Evolutionary conservation across 1,284 basidiomycete species (phyloP), one percentile per base, ranked within the genome.

Genomic region (Nidula niveotomentosa): DNA sequence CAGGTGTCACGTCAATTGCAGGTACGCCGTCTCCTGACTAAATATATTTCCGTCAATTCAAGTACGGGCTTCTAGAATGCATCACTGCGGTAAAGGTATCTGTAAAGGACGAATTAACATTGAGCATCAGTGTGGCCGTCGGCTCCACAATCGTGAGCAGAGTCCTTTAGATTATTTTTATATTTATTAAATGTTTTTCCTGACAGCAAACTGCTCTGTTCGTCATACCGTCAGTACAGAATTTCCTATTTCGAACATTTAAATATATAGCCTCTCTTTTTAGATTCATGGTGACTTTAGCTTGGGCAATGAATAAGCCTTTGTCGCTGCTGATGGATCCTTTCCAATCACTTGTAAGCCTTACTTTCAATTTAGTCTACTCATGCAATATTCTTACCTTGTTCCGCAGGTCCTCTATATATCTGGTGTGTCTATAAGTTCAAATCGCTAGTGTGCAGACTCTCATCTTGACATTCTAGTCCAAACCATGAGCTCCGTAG

Each of bases 191-290:
- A 46, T 46, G 53, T 18, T 10, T 44, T 30, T 43, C 44, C 44
- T 39, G 12, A 43, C 15, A 91, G 88, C 94, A 97, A 88, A 93
- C 94, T 36, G 90, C 92, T 1, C 80, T 95, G 30, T 92, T 95
- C 62, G 88, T 96, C 54, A 87, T 95, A 56, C 94, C 94, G 74
- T 86, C 15, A 58, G 81, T 74, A 13, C 60, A 49, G 10, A n/a
- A 2, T 4, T 18, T 15, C 23, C n/a, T 3, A 30, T 30, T 5
- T 5, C 3, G 30, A 30, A 5, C 30, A 30, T 30, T 30, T 30
- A 30, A 30, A 30, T 30, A 5, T 30, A 5, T 30, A 30, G 6
- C 30, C 30, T 30, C 10, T 17, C 34, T 4, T 39, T 30, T 10
- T 53, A 85, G 81, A 17, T 78, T 82, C 54, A 84, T 84, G 65